A percentile compares a stretch with the other conserved stretches of the same genome.
These are phyloP conservation scores for Candida awuae DNA, from an alignment of 805 yeast species.

Conservation along the genomic window DNA sequence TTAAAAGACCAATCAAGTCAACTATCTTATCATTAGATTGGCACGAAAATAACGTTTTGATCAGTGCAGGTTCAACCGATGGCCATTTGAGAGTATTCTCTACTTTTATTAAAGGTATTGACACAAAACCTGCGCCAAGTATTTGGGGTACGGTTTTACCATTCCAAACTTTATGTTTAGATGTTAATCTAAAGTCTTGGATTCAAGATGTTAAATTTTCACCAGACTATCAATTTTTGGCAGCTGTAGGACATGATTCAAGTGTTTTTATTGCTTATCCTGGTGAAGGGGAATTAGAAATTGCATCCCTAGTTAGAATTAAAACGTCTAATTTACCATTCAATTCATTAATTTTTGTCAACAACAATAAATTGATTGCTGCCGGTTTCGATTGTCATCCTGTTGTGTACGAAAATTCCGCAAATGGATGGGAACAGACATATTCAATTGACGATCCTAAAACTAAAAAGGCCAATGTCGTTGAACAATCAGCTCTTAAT, in stretches of 20 bases:
- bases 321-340: constrained; percentile 73
- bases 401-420: constrained; percentile 65
- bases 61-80: constrained; percentile 89
- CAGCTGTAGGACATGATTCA: constrained; percentile 81
- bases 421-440: constrained; percentile 53
- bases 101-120: constrained; percentile 82
- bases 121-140: constrained; percentile 68
- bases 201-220: constrained; percentile 85
- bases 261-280: constrained; percentile 77
- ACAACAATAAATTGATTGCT: constrained; percentile 61
- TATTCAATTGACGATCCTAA: constrained; percentile 55
- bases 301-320: constrained; percentile 42
- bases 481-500: constrained; percentile 71
- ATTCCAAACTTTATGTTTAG: constrained; percentile 85
- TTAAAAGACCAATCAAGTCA: constrained; percentile 88
- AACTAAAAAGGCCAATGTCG: constrained; percentile 37
- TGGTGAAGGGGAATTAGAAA: constrained; percentile 49
- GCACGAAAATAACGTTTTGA: constrained; percentile 87
- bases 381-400: constrained; percentile 95
- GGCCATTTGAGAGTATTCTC: constrained; percentile 88
- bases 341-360: constrained; percentile 61
- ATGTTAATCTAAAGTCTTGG: constrained; percentile 74
- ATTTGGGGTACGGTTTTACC: constrained; percentile 96
- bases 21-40: constrained; percentile 78
- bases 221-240: constrained; percentile 70